These are phyloP conservation scores for Crithidia fasciculata DNA, from an alignment of 208 protist genomes.

Conservation along the genomic window DNA sequence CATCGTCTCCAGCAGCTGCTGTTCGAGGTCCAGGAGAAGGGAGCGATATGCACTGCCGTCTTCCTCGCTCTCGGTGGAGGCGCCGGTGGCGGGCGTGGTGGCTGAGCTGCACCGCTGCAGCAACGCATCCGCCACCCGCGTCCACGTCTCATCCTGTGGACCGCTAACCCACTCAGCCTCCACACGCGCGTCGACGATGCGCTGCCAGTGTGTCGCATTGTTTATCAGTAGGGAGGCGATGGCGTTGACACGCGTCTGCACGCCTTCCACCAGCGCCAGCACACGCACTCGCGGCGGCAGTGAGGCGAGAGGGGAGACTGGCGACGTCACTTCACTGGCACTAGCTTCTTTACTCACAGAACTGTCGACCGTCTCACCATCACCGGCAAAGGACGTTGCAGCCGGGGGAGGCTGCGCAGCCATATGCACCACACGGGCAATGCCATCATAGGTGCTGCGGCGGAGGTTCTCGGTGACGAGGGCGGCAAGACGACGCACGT, in stretches of 20 bases:
- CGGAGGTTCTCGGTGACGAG: slow-evolving; percentile 20
- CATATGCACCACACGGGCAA: slow-evolving; percentile 19
- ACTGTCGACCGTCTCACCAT: neutral
- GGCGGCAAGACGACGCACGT: neutral
- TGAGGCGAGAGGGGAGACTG: slow-evolving; percentile 1
- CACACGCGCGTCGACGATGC: slow-evolving; percentile 33
- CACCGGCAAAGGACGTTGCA: neutral
- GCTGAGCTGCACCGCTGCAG: slow-evolving; percentile 8
- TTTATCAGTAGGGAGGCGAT: slow-evolving; percentile 50
- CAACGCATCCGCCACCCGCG: slow-evolving; percentile 15
- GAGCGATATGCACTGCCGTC: slow-evolving; percentile 1
- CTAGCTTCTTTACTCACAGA: neutral
- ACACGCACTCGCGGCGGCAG: slow-evolving; percentile 24
- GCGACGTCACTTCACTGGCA: neutral
- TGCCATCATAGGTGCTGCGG: slow-evolving; percentile 10
- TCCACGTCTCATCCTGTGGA: slow-evolving; percentile 14
- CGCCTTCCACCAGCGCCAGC: slow-evolving; percentile 27
- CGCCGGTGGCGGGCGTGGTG: too few species aligned
- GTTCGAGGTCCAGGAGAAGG: slow-evolving; percentile 21
- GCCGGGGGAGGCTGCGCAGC: neutral
- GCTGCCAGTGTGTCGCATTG: slow-evolving; percentile 61
- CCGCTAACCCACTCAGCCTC: slow-evolving; percentile 14
- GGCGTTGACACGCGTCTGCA: slow-evolving; percentile 39
- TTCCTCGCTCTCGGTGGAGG: neutral
- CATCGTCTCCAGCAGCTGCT: slow-evolving; percentile 24